Base-by-base conservation (phyloP, 1,284 basidiomycete species). In the Malassezia obtusa region DNA sequence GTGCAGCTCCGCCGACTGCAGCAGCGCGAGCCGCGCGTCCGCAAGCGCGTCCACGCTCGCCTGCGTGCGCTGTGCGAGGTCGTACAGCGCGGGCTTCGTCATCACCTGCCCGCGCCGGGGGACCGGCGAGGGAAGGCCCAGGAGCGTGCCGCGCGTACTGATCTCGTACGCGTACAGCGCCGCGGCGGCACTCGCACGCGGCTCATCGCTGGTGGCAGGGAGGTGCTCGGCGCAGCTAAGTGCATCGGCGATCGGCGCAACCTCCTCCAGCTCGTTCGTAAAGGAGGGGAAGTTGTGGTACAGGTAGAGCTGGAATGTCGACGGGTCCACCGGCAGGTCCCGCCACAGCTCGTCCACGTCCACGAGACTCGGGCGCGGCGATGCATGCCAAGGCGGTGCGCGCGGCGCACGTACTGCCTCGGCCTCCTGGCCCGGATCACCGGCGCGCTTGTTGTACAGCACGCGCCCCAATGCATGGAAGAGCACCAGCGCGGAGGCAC, bases 391-490 rank as follows among this genome's bases (percentile, higher is more conserved):
- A 12, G 38, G n/a, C 12, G 36, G 36, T 4, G 7, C 31, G 2
- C 35, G 32, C 30, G 26, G 5, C 9, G 46, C n/a, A 4, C 25
- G 14, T 2, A 9, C 7, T 8, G 9, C 17, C 24, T 11, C 21
- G 9, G 43, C 21, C 17, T 47, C 37, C 4, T 14, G 12, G 2
- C 25, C 32, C 4, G 52, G 47, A 26, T 40, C 9, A 4, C n/a
- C 76, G 81, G 54, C 53, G 88, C 92, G 82, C 75, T 96, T 99
- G 75, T 94, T 96, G 74, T 92, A 98, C 45, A 98, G 75, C 2
- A 96, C 81, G 75, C 87, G 92, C 6, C 92, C 94, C 32, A 99
- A 77, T 7, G 95, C 77, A 76, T 96, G 94, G 67, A 96, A 98
- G 35, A 99, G 77, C 2, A 82, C 83, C 9, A 99, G 77, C 50